These are phyloP conservation scores for Pleurotus djamor DNA, from an alignment of 768 basidiomycete species.

Conservation along the genomic window DNA sequence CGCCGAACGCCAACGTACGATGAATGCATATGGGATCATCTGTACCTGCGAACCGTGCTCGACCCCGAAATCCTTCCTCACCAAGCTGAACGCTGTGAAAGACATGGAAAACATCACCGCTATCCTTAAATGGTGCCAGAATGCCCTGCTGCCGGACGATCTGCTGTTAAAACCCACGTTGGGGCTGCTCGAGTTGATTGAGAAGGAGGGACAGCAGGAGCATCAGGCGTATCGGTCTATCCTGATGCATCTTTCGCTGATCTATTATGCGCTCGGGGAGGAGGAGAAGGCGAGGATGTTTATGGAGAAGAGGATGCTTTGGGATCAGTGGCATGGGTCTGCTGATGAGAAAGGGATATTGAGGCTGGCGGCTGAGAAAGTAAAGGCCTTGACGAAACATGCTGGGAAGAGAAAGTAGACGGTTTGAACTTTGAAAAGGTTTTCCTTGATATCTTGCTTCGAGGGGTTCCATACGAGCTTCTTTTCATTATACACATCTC, in stretches of 20 bases:
- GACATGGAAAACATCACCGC: not conserved
- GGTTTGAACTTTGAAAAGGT: too few species aligned
- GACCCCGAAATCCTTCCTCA: not conserved
- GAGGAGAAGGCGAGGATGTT: not conserved
- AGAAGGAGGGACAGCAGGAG: not conserved
- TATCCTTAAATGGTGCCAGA: not conserved
- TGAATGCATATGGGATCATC: slow-evolving; percentile 25
- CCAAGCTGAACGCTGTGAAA: not conserved
- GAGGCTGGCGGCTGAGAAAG: too few species aligned
- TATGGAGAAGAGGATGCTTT: not conserved
- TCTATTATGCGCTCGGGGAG: not conserved
- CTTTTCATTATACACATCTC: too few species aligned
- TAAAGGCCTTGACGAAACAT: too few species aligned
- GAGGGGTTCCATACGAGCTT: too few species aligned
- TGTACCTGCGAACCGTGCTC: slow-evolving; percentile 23
- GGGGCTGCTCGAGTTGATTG: not conserved
- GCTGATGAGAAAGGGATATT: too few species aligned
- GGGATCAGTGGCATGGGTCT: not conserved
- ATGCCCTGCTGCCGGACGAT: not conserved
- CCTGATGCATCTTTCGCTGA: not conserved
- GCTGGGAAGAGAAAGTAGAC: too few species aligned
- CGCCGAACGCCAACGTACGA: slow-evolving; percentile 19
- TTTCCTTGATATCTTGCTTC: too few species aligned
- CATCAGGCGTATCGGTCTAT: not conserved
- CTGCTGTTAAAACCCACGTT: not conserved